Base-by-base conservation (phyloP, 2,329 filamentous ascomycete genomes). In the Nemania abortiva region DNA sequence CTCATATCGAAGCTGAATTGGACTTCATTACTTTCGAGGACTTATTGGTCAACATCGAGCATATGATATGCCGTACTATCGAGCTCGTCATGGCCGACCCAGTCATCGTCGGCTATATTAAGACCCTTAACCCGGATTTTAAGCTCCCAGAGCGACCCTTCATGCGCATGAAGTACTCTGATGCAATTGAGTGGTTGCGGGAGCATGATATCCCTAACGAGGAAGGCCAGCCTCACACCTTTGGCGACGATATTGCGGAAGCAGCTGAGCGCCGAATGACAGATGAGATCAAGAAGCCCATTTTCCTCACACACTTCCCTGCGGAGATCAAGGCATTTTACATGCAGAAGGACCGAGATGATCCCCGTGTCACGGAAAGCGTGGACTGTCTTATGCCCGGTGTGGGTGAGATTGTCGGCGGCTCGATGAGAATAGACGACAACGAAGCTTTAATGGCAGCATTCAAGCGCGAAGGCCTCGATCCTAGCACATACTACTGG, bases 281-380 rank as follows among this genome's bases (percentile, higher is more conserved):
- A 1, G 96, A 99, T 81, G 92, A 91, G 75, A 97, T 99, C 86
- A 96, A 97, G 89, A 86, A 89, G 63, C 96, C 96, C 70, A 97
- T 99, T 81, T 93, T 98, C 85, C 87, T 98, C 50, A 98, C 95
- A 2, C 95, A 98, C 83, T 99, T 99, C 89, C 96, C 96, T 22
- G 91, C 91, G 68, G 94, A 95, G 84, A 97, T 99, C 87, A 99
- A 99, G 87, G 92, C 96, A 1, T 99, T 99, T 82, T 99, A 99
- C 88, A 99, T 99, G 96, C 91, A 95, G 83, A 95, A 92, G 83
- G 96, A 95, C 76, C 85, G 87, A 52, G 82, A 87, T 34, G 96
- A 99, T 79, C 84, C 82, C 34, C 89, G 95, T 29, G 94, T 98
- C 31, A 99, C 96, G 0, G 95, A 99, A 86, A 94, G 90, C 70